Evolutionary conservation across 208 protist species (phyloP).

Genomic region (Trypanosoma cruzi): DNA sequence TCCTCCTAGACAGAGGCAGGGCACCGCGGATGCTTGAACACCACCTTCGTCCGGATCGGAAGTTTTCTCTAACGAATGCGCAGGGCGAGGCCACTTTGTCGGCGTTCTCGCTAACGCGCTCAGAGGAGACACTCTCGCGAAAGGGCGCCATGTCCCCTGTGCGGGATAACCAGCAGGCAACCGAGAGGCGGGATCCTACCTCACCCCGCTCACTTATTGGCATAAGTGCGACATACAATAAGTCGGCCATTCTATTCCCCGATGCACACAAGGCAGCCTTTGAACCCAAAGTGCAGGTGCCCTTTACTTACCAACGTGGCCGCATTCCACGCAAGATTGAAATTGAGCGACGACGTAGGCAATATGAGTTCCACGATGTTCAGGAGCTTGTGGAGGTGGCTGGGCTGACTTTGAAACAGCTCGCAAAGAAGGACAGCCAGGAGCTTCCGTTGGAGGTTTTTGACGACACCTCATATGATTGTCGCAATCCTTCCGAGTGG

Average conservation of each 20-base stretch:
- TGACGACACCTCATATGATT: conserved; percentile 96
- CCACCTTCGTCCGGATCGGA: conserved; percentile 26
- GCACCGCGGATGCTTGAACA: conserved; percentile 24
- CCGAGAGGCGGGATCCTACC: neutral
- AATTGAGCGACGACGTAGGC: conserved; percentile 94
- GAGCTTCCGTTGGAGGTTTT: conserved; percentile 94
- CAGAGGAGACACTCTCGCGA: neutral
- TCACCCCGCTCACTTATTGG: conserved; percentile 23
- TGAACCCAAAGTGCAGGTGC: conserved; percentile 97
- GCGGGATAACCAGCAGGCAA: neutral
- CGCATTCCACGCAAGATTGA: conserved; percentile 94
- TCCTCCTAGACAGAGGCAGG: neutral
- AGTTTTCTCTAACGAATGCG: neutral
- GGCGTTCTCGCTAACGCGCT: neutral
- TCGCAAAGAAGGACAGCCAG: conserved; percentile 61
- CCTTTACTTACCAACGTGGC: conserved; percentile 88
- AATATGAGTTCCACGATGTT: conserved; percentile 88
- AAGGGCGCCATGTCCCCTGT: neutral
- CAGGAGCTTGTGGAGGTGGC: conserved; percentile 74
- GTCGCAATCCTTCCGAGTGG: conserved; percentile 90
- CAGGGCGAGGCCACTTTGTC: neutral
- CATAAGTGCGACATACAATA: conserved; percentile 85
- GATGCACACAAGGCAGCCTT: conserved; percentile 77
- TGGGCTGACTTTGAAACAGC: conserved; percentile 63
- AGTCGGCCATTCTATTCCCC: conserved; percentile 71